Base-by-base conservation (phyloP, 257 asterid genomes). In the Eustoma russellianum region DNA sequence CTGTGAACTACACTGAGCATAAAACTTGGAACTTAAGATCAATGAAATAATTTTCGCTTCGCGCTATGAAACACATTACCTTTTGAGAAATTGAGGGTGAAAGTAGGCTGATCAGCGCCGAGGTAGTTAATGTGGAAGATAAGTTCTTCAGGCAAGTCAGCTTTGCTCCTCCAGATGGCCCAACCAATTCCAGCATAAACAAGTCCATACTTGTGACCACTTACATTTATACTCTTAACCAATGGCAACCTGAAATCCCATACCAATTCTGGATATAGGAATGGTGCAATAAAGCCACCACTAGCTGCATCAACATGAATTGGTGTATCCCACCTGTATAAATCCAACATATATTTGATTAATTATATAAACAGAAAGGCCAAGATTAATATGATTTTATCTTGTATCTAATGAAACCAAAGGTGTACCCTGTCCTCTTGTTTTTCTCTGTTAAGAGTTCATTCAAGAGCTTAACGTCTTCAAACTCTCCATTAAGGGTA, bases 241-340 rank as follows among this genome's bases (percentile, higher is more conserved):
- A 85, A 50, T 33, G 95, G 94, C 75, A 85, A 56, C 50, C 95
- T 75, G 57, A 88, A 88, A 55, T 88, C 97, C 97, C 97, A 85
- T 50, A 85, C 92, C 43, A 88, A 67, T 7, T 88, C 97, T 17
- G 95, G 97, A 72, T 85, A 88, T 19, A 88, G 50, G 50, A 88
- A 88, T 64, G 97, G 97, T 33, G 97, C 97, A 55, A 88, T 88
- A 52, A 88, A 88, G 16, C 97, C 97, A 56, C 95, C 97, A 73
- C 97, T 88, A 1, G 97, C 95, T 18, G 97, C 97, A 69, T 88
- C 97, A 50, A 88, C 97, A 64, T 88, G 97, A 57, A 88, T 85
- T 34, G 97, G 94, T 18, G 95, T 85, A 48, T 80, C 85, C 97
- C 95, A 85, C 48, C 96, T 87, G 70, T 66, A n/a, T 5, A 33